A percentile compares a stretch with the other conserved stretches of the same genome.
Conservation (phyloP, 2,329 filamentous ascomycete genomes). For the Grosmannia penicillata region DNA sequence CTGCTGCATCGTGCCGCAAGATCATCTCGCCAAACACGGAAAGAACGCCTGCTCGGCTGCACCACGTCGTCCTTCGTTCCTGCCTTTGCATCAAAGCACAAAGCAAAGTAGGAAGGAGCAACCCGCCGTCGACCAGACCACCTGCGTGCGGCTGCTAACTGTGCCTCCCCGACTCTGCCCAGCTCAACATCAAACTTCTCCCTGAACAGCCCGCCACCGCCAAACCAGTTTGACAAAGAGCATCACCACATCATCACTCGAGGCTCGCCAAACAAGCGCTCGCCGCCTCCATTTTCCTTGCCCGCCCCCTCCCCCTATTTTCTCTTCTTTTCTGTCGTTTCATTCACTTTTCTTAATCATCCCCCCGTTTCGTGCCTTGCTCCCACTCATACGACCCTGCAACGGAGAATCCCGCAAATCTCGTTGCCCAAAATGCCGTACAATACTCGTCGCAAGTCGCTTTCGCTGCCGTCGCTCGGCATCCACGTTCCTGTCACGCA, state of each 20-base stretch:
- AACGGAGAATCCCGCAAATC: neutral
- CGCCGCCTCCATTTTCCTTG: neutral
- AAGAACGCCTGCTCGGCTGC: too few species aligned
- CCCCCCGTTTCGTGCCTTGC: neutral
- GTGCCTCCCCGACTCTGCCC: neutral
- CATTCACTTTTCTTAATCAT: neutral
- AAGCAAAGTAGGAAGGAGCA: neutral
- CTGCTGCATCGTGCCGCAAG: neutral
- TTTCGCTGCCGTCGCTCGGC: constrained; percentile 83
- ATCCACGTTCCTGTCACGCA: constrained; percentile 67
- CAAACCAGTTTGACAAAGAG: neutral
- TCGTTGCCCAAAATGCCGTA: constrained; percentile 56
- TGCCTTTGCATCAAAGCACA: too few species aligned
- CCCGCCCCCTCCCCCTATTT: neutral
- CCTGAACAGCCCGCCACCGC: neutral
- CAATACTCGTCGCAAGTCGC: constrained; percentile 91
- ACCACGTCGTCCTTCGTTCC: too few species aligned
- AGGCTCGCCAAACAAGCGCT: too few species aligned
- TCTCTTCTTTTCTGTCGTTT: neutral
- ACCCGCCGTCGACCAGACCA: neutral
- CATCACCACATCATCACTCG: neutral
- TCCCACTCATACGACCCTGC: neutral
- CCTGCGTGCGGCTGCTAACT: neutral
- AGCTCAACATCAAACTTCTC: neutral
- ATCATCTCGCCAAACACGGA: neutral